These are phyloP conservation scores for Metarhizium sp. DNA, from an alignment of 2,329 filamentous ascomycete genomes.

Conservation along the genomic window DNA sequence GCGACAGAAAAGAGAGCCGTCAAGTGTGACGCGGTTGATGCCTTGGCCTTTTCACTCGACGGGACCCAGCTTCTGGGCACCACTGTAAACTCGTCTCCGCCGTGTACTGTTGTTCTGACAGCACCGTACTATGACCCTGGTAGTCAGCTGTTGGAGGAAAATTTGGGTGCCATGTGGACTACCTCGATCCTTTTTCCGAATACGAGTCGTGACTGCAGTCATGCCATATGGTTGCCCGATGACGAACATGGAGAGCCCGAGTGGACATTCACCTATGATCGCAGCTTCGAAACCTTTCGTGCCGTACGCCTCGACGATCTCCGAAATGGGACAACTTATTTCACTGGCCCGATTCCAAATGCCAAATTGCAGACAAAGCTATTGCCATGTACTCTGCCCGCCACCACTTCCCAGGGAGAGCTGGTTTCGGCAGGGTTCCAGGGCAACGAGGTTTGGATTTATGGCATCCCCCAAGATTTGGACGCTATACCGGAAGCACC, in stretches of 20 bases:
- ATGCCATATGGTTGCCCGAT: conserved; percentile 60
- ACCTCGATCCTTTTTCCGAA: conserved; percentile 79
- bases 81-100: conserved; percentile 53
- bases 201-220: conserved; percentile 68
- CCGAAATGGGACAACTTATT: conserved; percentile 69
- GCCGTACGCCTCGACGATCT: conserved; percentile 68
- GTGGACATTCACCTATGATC: conserved; percentile 73
- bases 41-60: conserved; percentile 66
- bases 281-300: conserved; percentile 67
- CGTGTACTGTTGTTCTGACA: conserved; percentile 66
- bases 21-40: conserved; percentile 68
- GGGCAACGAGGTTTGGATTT: conserved; percentile 66
- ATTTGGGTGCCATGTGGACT: conserved; percentile 71
- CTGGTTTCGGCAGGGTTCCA: conserved; percentile 67
- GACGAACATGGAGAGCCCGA: conserved; percentile 54
- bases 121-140: conserved; percentile 72
- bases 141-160: conserved; percentile 53
- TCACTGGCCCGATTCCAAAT: conserved; percentile 57
- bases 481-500: conserved; percentile 47
- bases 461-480: conserved; percentile 66
- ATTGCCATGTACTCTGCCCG: conserved; percentile 58
- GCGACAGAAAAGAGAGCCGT: conserved; percentile 63
- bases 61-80: conserved; percentile 72
- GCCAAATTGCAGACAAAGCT: conserved; percentile 45
- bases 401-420: conserved; percentile 60